Conservation (phyloP, 1,284 basidiomycete species). For the Ustilago sp. region DNA sequence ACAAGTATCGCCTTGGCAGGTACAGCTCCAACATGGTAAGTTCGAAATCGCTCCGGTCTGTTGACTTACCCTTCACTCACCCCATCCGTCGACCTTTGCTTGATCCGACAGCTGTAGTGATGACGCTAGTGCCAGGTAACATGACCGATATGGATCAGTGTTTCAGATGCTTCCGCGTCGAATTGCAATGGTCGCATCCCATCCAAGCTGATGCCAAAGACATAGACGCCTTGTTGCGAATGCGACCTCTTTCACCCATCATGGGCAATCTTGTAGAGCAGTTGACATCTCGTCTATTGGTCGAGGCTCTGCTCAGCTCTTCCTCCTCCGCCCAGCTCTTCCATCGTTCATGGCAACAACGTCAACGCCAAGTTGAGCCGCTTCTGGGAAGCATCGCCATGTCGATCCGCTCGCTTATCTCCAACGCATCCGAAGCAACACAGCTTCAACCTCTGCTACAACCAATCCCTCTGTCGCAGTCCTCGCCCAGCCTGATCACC, state of each 20-base stretch:
- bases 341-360: constrained; percentile 26
- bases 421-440: background rate
- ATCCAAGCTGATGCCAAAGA: background rate
- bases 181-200: constrained; percentile 22
- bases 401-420: constrained; percentile 16
- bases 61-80: background rate
- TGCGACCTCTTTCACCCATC: constrained; percentile 1
- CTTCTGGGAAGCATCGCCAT: constrained; percentile 26
- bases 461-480: background rate
- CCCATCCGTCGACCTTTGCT: background rate
- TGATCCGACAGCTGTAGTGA: background rate
- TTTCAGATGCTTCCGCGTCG: constrained; percentile 1
- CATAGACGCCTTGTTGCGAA: constrained; percentile 2
- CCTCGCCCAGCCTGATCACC: constrained; percentile 12
- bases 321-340: constrained; percentile 21
- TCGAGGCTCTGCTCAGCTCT: constrained; percentile 13
- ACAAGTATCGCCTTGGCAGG: background rate
- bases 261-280: constrained; percentile 24
- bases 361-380: constrained; percentile 14
- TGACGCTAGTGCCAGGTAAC: constrained; percentile 16
- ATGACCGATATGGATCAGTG: background rate
- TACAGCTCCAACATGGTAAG: background rate
- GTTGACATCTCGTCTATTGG: constrained; percentile 21
- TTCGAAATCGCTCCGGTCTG: background rate
- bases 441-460: constrained; percentile 6